Percentiles rank a stretch among this genome's conserved stretches.
phyloP scores from a whole-genome alignment of 352 stramenopile genomes.

The Phytophthora vignae region DNA sequence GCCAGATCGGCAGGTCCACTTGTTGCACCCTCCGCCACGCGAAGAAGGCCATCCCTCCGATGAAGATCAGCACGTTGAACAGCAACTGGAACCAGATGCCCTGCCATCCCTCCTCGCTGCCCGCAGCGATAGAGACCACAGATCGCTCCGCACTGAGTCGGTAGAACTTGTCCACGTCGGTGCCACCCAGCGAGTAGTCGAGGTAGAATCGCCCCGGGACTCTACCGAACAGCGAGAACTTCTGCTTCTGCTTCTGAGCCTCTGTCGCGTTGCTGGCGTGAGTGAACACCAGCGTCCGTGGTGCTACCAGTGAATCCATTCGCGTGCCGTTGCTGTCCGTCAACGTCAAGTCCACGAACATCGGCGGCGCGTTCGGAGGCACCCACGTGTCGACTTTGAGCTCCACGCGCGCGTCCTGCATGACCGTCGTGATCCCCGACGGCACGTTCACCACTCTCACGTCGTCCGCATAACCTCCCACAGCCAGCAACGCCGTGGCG shows the following conservation, averaged over 20 bases:
- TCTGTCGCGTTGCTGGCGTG: conserved; percentile 31
- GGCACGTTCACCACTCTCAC: conserved; percentile 58
- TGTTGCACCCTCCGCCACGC: conserved; percentile 62
- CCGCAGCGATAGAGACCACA: conserved; percentile 62
- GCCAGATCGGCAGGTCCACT: conserved; percentile 70
- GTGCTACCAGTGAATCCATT: conserved; percentile 43
- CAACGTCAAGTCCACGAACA: conserved; percentile 57
- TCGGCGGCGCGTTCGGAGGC: conserved; percentile 36
- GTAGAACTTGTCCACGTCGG: conserved; percentile 50
- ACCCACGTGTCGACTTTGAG: conserved; percentile 60
- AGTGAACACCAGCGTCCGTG: conserved; percentile 49
- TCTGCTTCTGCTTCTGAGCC: conserved; percentile 34
- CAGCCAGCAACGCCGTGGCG: conserved; percentile 1
- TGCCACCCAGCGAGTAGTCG: conserved; percentile 53
- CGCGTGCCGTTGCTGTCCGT: conserved; percentile 51
- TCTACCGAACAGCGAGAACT: conserved; percentile 54
- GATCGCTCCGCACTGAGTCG: conserved; percentile 56
- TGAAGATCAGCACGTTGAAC: conserved; percentile 72
- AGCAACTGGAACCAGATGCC: conserved; percentile 74
- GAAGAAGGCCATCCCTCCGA: conserved; percentile 63
- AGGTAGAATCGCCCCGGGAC: conserved; percentile 63
- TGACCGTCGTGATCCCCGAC: conserved; percentile 57
- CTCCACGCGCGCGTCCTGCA: conserved; percentile 43
- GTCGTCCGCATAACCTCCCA: conserved; percentile 9
- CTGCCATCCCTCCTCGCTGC: conserved; percentile 57